These are phyloP conservation scores for Cymodocea nodosa DNA, from an alignment of 116 monocot species.

Conservation along the genomic window DNA sequence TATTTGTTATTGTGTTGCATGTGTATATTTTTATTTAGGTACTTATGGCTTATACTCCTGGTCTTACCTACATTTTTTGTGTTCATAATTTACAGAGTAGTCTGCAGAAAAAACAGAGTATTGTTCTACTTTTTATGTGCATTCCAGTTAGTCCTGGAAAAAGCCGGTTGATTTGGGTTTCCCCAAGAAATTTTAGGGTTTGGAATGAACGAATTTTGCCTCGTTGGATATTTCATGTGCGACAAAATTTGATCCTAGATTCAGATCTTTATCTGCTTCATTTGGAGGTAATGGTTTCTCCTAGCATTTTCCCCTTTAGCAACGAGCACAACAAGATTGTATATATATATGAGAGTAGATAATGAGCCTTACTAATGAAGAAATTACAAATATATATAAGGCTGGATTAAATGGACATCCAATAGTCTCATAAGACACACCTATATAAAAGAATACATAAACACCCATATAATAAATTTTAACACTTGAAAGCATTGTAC, in stretches of 20 bases:
- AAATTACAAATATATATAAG: no score
- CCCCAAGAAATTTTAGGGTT: conserved; percentile 72
- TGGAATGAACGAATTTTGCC: conserved; percentile 67
- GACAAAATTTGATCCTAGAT: conserved; percentile 76
- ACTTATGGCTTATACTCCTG: neutral
- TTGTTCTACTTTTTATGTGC: conserved; percentile 60
- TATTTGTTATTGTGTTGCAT: neutral
- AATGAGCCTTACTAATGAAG: no score
- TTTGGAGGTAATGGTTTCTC: conserved; percentile 49
- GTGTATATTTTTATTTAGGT: neutral
- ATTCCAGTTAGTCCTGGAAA: conserved; percentile 79
- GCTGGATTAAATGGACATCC: no score
- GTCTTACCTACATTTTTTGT: neutral
- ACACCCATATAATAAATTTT: no score
- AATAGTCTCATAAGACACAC: no score
- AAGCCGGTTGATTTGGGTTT: conserved; percentile 72
- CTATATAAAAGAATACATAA: no score
- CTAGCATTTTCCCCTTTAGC: neutral
- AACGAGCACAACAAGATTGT: neutral
- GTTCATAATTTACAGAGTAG: conserved; percentile 20
- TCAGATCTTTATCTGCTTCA: conserved; percentile 89
- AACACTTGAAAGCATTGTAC: no score
- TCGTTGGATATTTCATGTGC: conserved; percentile 70
- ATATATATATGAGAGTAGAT: no score
- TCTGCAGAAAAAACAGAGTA: conserved; percentile 14